phyloP scores from a whole-genome alignment of 75 land plant genomes.

The Cunninghamia lanceolata region DNA sequence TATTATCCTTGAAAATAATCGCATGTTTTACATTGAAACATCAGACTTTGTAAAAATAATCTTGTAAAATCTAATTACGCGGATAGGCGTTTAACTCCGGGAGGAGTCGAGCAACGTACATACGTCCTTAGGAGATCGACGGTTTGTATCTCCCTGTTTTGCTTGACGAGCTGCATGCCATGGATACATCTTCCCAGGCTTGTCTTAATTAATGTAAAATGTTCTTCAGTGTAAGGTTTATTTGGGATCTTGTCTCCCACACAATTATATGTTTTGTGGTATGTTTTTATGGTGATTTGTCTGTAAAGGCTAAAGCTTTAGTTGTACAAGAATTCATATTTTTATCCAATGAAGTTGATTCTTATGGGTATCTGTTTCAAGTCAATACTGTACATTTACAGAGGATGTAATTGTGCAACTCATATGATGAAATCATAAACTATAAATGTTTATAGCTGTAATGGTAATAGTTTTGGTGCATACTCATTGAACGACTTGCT shows the following conservation, averaged over 20 bases:
- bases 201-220: not conserved
- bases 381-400: not conserved
- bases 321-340: not conserved
- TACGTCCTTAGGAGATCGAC: no score
- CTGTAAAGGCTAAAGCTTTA: not conserved
- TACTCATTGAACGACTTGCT: not conserved
- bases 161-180: no score
- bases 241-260: not conserved
- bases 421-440: not conserved
- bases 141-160: no score
- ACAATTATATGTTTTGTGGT: not conserved
- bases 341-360: not conserved
- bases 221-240: not conserved
- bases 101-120: no score
- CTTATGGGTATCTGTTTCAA: not conserved
- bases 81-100: no score
- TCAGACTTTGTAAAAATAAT: no score
- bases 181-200: not conserved
- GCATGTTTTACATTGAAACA: no score
- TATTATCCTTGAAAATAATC: no score
- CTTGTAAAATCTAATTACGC: no score
- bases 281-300: not conserved
- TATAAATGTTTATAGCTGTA: no score
- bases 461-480: not conserved
- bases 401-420: not conserved